Base-by-base conservation (phyloP, 2,329 filamentous ascomycete genomes). In the Colletotrichum plurivorum region DNA sequence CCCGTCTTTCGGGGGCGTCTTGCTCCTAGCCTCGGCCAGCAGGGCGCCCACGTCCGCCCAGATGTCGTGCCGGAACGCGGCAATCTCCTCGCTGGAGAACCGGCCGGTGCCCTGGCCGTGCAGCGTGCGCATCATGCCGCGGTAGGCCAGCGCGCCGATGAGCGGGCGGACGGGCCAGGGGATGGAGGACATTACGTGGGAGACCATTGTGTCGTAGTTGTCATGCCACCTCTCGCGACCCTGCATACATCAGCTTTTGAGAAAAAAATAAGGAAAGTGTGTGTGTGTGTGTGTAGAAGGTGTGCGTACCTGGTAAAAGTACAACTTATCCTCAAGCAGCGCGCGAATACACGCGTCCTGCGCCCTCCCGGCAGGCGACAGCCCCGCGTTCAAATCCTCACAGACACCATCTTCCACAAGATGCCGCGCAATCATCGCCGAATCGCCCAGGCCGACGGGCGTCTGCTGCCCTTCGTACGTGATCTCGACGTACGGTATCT, bases 141-240 rank as follows among this genome's bases (percentile, higher is more conserved):
- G 82, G 72, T 88, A 84, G 4, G 82, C 78, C 0, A 91, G 53
- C 16, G 80, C 73, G 0, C 88, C 89, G 8, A 91, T 74, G 1
- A 89, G 2, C 0, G 86, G 69, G 13, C 84, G 85, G 0, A 88
- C 45, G 0, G 84, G 85, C 73, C 85, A 91, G 0, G 88, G 85
- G 1, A 90, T 70, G 0, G 82, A 62, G 10, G 74, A 77, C 7
- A 92, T 79, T 0, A 84, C 78, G 45, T 85, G 78, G 58, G 84
- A 82, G 16, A 89, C 85, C 88, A 90, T 90, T 15, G 78, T 76
- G 68, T 87, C 84, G 79, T 87, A 91, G 74, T 91, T 90, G 64
- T 88, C 79, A 3, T 83, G 75, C 89, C 89, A 92, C 69, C 84
- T 81, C 77, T 92, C 89, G 48, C 82, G 80, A 1, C 71, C 76